Base-by-base conservation (phyloP, 2,329 filamentous ascomycete genomes). In the Cercospora sp. region DNA sequence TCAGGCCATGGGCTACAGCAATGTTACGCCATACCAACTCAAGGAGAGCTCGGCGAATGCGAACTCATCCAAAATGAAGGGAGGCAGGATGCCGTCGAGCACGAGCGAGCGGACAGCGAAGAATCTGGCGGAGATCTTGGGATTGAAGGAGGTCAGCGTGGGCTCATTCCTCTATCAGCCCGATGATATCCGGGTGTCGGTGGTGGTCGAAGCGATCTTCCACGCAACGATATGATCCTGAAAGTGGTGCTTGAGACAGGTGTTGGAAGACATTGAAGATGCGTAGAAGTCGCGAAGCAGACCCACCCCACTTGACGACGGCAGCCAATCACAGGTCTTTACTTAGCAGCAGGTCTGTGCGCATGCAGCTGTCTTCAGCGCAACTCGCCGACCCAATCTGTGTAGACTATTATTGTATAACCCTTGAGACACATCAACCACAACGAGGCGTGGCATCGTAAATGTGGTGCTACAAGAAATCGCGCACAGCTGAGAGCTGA, bases 81-180 rank as follows among this genome's bases (percentile, higher is more conserved):
- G 28, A 23, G 31, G 63, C 13, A 28, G 51, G 2, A 63, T 63
- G 26, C 18, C 64, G 2, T 26, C 60, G 13, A 48, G 60, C 18
- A 59, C 28, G 5, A 23, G 39, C n/a, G 53, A 57, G 28, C 45
- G 36, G 8, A 69, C 59, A 10, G 23, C 31, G 33, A 64, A 60
- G 51, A 63, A 69, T 48, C 30, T 67, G 31, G 67, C 64, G 12
- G 64, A 62, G 12, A 58, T 57, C 4, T 26, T 62, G 48, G 65
- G 39, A 2, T 60, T 51, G 65, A 26, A 63, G 62, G 62, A 67
- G 36, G 55, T 69, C 36, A 63, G 51, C 20, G 63, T 36, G 8
- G 36, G 45, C 2, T 20, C 42, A 5, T 68, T 64, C 28, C 20
- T 58, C 26, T 66, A 68, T 60, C 63, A 63, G 63, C 67, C 67